phyloP scores from a whole-genome alignment of 1,139 yeast genomes.

The Blastobotrys capitulatus region DNA sequence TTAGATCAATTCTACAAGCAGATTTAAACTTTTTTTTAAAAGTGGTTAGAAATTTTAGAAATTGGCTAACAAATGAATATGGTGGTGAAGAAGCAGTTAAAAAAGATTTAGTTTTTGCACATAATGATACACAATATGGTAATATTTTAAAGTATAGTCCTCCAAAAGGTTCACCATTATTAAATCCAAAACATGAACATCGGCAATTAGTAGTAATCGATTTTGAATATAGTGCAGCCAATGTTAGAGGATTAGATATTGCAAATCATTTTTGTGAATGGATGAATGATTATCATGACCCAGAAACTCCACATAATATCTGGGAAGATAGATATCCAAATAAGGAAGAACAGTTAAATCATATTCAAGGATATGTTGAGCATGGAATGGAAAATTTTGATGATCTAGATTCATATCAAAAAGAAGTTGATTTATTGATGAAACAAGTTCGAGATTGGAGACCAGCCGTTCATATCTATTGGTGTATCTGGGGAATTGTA shows the following conservation, averaged over 20 bases:
- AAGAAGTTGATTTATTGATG: slow-evolving; percentile 52
- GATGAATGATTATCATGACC: slow-evolving; percentile 90
- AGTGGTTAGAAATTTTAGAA: slow-evolving; percentile 46
- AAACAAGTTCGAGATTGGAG: slow-evolving; percentile 76
- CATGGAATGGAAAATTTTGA: slow-evolving; percentile 35
- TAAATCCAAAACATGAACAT: slow-evolving; percentile 48
- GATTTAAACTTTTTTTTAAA: slow-evolving; percentile 47
- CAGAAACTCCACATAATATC: slow-evolving; percentile 53
- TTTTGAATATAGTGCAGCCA: slow-evolving; percentile 94
- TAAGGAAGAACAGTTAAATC: slow-evolving; percentile 59
- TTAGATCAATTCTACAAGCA: slow-evolving; percentile 32
- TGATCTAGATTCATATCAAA: slow-evolving; percentile 39
- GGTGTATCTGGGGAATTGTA: slow-evolving; percentile 92
- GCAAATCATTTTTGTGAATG: slow-evolving; percentile 90
- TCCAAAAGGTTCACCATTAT: slow-evolving; percentile 39
- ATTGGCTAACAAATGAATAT: slow-evolving; percentile 58
- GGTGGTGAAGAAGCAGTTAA: slow-evolving; percentile 40
- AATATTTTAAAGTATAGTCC: slow-evolving; percentile 51
- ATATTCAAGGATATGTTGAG: slow-evolving; percentile 66
- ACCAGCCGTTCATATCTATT: slow-evolving; percentile 67
- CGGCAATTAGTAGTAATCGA: slow-evolving; percentile 85
- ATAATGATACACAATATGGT: slow-evolving; percentile 95
- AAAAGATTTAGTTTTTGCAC: slow-evolving; percentile 68
- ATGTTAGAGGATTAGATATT: slow-evolving; percentile 82
- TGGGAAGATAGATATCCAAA: slow-evolving; percentile 58